Conservation (phyloP, 768 basidiomycete species). For the Termitomyces sp. region DNA sequence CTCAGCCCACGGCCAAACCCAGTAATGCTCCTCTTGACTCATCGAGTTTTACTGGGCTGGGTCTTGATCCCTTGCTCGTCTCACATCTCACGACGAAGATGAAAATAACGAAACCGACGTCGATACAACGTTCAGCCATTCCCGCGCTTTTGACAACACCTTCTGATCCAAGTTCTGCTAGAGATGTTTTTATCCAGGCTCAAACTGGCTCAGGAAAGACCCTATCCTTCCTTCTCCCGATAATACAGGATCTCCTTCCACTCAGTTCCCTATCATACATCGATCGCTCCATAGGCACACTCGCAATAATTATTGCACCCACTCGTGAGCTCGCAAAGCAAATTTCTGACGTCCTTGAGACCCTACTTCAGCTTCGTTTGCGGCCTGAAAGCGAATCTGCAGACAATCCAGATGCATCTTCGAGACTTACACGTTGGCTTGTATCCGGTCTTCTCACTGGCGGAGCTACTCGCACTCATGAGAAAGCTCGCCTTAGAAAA, state of each 20-base stretch:
- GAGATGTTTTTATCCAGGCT: conserved; percentile 91
- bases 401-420: conserved; percentile 40
- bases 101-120: conserved; percentile 81
- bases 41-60: conserved; percentile 78
- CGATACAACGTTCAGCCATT: conserved; percentile 84
- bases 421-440: conserved; percentile 79
- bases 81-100: conserved; percentile 79
- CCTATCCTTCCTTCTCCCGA: conserved; percentile 87
- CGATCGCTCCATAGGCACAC: conserved; percentile 90
- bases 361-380: conserved; percentile 72
- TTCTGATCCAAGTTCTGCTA: conserved; percentile 34
- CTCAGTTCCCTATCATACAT: conserved; percentile 89
- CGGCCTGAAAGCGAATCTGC: conserved; percentile 53
- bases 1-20: conserved; percentile 39
- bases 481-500: conserved; percentile 93
- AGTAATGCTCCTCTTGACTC: conserved; percentile 86
- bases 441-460: conserved; percentile 92
- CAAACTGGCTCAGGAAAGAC: conserved; percentile 99
- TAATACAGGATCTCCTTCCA: conserved; percentile 91
- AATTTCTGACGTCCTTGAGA: conserved; percentile 92
- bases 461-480: conserved; percentile 91
- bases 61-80: conserved; percentile 77
- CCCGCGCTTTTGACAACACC: conserved; percentile 40
- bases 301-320: conserved; percentile 92
- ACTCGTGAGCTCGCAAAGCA: conserved; percentile 96